Conservation (phyloP, 2,329 filamentous ascomycete genomes). For the Colletotrichum noveboracense region DNA sequence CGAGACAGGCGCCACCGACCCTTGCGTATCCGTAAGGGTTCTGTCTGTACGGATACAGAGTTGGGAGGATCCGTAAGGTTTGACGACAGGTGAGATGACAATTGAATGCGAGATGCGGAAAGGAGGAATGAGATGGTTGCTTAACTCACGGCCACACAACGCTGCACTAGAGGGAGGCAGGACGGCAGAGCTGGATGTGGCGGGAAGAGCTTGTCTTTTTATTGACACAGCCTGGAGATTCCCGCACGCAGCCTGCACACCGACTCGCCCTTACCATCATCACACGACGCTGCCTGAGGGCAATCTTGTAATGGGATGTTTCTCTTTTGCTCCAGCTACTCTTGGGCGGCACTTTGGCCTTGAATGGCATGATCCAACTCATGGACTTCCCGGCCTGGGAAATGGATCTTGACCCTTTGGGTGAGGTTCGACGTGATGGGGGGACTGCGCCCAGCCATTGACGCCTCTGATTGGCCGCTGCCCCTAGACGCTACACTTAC, state of each 20-base stretch:
- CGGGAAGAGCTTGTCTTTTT: background rate
- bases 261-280: background rate
- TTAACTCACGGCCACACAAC: background rate
- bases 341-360: background rate
- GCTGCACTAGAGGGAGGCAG: background rate
- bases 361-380: background rate
- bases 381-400: background rate
- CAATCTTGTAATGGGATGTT: constrained; percentile 3
- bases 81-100: background rate
- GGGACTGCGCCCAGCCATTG: background rate
- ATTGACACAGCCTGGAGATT: background rate
- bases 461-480: background rate
- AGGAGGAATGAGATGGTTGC: background rate
- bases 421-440: background rate
- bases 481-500: background rate
- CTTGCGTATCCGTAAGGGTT: background rate
- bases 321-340: background rate
- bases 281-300: background rate
- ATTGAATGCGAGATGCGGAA: background rate
- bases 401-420: background rate
- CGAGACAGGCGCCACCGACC: background rate
- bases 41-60: background rate
- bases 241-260: background rate
- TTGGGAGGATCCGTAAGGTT: background rate
- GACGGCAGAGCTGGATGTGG: background rate